Percentiles rank a stretch among this genome's conserved stretches.
phyloP scores from a whole-genome alignment of 345 rosid genomes.

The Aegle marmelos region DNA sequence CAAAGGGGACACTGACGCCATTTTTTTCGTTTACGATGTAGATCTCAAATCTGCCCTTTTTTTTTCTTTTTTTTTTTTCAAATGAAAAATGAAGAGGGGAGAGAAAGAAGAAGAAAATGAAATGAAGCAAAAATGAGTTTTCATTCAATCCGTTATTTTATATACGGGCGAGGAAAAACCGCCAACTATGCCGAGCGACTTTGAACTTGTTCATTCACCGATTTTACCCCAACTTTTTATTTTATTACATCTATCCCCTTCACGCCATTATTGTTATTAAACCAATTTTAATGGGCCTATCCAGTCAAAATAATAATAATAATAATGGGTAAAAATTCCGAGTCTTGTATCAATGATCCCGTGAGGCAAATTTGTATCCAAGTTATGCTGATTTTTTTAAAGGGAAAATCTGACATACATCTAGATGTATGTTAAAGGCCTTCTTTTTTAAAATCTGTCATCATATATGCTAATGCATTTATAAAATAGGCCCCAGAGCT shows the following conservation, averaged over 20 bases:
- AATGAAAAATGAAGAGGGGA: not conserved
- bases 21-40: slow-evolving; percentile 11
- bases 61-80: not conserved
- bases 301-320: too few relatives aligned
- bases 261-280: not conserved
- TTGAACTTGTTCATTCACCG: slow-evolving; percentile 8
- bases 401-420: too few relatives aligned
- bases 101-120: not conserved
- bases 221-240: not conserved
- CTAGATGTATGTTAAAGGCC: too few relatives aligned
- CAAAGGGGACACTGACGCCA: slow-evolving; percentile 82
- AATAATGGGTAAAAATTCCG: too few relatives aligned
- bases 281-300: too few relatives aligned
- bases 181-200: slow-evolving; percentile 28
- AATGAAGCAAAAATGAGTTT: slow-evolving; percentile 13
- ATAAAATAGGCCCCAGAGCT: too few relatives aligned
- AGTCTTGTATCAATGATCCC: too few relatives aligned
- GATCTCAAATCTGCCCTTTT: not conserved
- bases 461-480: too few relatives aligned
- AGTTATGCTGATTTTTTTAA: too few relatives aligned
- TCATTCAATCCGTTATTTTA: slow-evolving; percentile 10
- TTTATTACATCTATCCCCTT: not conserved
- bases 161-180: slow-evolving; percentile 30
- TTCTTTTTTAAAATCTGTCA: too few relatives aligned
- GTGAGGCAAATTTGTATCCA: too few relatives aligned